Evolutionary conservation across 345 rosid species (phyloP), one percentile per base, ranked within the genome.

Genomic region (Eutrema heterophyllum): DNA sequence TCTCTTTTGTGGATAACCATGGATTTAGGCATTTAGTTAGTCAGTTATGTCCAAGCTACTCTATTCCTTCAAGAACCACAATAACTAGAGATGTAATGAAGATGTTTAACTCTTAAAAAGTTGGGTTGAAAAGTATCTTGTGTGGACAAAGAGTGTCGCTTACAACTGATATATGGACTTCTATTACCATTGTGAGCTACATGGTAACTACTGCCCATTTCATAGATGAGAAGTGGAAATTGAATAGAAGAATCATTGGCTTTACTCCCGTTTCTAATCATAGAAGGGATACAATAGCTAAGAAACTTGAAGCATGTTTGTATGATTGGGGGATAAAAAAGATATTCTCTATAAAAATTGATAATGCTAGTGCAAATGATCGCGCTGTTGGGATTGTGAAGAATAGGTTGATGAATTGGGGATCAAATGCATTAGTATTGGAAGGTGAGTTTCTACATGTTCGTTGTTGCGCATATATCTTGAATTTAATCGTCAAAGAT

Each of bases 351-450:
- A 38, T 38, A 59, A 4, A 5, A 36, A 32, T 59, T 39, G 64
- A 38, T 59, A 39, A 40, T 59, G 64, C 64, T 18, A 38, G 64
- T 59, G 48, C 48, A 59, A 59, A 59, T 59, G 48, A 59, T 38
- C 11, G 64, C 11, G 33, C 48, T 38, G 10, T 38, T 18, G 21
- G 5, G 30, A 36, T 59, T 38, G 11, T 55, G 21, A 55, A 1
- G 13, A n/a, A 15, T 2, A 14, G n/a, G 6, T 2, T 61, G 50
- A 6, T 5, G 9, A 41, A 13, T 1, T 41, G 33, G 66, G 18
- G 33, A 7, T 0, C n/a, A 39, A 11, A 16, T 21, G 35, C 32
- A 39, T 26, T 40, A 4, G 11, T 61, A 10, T 26, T 41, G 33
- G n/a, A 40, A 6, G 36, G 66, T 39, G 66, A 24, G 2, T 61